phyloP scores from a whole-genome alignment of 768 basidiomycete species.

The Cystofilobasidium capitatum region DNA sequence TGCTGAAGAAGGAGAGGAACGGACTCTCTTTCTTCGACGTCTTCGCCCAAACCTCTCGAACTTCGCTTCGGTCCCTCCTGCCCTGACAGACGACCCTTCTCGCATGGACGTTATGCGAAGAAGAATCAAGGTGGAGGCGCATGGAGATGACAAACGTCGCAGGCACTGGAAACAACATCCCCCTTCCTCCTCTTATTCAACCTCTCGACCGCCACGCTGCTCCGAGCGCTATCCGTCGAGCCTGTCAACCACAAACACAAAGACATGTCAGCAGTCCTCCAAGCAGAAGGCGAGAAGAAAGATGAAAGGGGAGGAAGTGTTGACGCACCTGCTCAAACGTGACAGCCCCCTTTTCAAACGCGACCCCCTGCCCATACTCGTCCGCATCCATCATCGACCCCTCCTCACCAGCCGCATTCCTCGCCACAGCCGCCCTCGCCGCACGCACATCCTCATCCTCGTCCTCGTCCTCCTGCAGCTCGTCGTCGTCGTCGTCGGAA shows the following conservation, averaged over 20 bases:
- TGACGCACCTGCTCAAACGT: conserved; percentile 23
- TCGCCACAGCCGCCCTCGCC: background rate
- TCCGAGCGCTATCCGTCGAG: conserved; percentile 21
- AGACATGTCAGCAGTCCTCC: background rate
- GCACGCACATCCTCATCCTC: conserved; percentile 12
- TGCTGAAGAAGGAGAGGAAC: no score
- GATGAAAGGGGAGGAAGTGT: no score
- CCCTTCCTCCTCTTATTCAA: no score
- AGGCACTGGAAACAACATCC: no score
- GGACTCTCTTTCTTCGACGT: no score
- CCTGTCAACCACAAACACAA: background rate
- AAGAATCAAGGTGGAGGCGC: no score
- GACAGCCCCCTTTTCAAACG: conserved; percentile 22
- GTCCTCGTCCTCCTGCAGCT: conserved; percentile 9
- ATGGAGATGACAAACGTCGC: no score
- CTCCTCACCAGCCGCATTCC: background rate
- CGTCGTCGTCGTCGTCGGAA: conserved; percentile 9
- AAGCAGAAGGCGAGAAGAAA: background rate
- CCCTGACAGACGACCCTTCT: no score
- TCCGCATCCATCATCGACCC: conserved; percentile 17
- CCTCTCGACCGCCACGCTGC: conserved; percentile 26
- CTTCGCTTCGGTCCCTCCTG: no score
- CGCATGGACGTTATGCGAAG: no score
- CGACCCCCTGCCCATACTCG: conserved; percentile 17
- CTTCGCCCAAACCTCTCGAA: no score